A percentile compares a stretch with the other conserved stretches of the same genome.
phyloP scores from a whole-genome alignment of 73 alveolate genomes.

The Tetrahymena elliotti region DNA sequence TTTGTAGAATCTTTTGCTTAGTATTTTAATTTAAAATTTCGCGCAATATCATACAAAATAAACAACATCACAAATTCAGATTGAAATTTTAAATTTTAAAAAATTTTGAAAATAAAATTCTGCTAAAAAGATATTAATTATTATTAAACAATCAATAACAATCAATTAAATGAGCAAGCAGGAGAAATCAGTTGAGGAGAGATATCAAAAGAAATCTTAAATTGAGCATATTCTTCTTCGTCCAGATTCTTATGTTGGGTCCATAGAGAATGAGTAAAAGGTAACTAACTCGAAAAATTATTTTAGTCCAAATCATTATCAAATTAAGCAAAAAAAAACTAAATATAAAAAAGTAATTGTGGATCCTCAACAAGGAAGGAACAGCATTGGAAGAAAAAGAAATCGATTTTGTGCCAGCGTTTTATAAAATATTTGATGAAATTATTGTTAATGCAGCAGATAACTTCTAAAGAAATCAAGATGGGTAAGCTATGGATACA shows the following conservation, averaged over 20 bases:
- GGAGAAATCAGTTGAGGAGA: constrained; percentile 68
- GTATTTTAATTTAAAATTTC: too few relatives aligned
- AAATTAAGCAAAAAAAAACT: constrained; percentile 12
- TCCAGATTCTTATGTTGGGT: constrained; percentile 99
- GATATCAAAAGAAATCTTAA: constrained; percentile 79
- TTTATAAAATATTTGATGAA: constrained; percentile 92
- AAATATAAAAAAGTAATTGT: constrained; percentile 47
- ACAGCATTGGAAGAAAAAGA: constrained; percentile 57
- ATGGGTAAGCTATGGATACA: constrained; percentile 46
- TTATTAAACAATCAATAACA: background rate
- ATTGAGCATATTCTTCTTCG: constrained; percentile 90
- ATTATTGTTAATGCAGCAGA: constrained; percentile 99
- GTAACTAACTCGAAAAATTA: constrained; percentile 82
- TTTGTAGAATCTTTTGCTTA: background rate
- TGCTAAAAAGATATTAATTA: background rate
- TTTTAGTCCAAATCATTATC: constrained; percentile 67
- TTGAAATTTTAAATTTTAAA: background rate
- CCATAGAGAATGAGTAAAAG: constrained; percentile 86
- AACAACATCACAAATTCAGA: background rate
- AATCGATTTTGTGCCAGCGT: constrained; percentile 91
- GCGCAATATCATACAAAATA: background rate
- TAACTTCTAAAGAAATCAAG: constrained; percentile 84
- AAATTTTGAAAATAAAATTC: background rate
- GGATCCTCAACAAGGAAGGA: constrained; percentile 55
- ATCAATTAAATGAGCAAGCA: background rate